phyloP scores from a whole-genome alignment of 2,329 filamentous ascomycete genomes.

The Aspergillus brunneoviolaceus region DNA sequence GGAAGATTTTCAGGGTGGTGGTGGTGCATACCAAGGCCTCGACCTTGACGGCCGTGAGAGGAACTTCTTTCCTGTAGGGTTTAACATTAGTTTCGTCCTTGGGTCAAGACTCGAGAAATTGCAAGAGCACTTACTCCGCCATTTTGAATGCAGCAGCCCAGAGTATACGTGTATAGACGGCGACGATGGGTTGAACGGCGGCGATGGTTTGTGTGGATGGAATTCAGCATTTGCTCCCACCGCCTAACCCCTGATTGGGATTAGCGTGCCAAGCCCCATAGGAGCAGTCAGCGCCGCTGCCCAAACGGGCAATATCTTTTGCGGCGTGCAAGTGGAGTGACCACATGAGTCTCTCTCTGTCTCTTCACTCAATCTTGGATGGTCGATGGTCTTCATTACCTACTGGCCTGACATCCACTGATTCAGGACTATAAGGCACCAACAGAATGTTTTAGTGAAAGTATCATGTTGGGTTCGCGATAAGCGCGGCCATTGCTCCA shows the following conservation, averaged over 20 bases:
- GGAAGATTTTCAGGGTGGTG: conserved; percentile 31
- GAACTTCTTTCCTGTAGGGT: conserved; percentile 60
- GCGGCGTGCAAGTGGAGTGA: no score
- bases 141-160: conserved; percentile 30
- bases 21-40: conserved; percentile 76
- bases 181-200: conserved; percentile 20
- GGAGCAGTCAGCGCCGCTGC: neutral
- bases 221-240: conserved; percentile 30
- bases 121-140: conserved; percentile 27
- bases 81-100: conserved; percentile 19
- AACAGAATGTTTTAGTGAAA: neutral
- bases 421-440: neutral
- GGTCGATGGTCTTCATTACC: neutral
- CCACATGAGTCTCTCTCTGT: no score
- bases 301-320: neutral
- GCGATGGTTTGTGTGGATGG: conserved; percentile 34
- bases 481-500: neutral
- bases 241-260: conserved; percentile 22
- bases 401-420: neutral
- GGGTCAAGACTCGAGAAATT: neutral
- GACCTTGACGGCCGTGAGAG: conserved; percentile 85
- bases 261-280: conserved; percentile 29
- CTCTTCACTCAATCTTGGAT: neutral
- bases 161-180: conserved; percentile 20
- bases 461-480: neutral